These are phyloP conservation scores for Fusarium floridanum DNA, from an alignment of 2,329 filamentous ascomycete species.

Conservation along the genomic window DNA sequence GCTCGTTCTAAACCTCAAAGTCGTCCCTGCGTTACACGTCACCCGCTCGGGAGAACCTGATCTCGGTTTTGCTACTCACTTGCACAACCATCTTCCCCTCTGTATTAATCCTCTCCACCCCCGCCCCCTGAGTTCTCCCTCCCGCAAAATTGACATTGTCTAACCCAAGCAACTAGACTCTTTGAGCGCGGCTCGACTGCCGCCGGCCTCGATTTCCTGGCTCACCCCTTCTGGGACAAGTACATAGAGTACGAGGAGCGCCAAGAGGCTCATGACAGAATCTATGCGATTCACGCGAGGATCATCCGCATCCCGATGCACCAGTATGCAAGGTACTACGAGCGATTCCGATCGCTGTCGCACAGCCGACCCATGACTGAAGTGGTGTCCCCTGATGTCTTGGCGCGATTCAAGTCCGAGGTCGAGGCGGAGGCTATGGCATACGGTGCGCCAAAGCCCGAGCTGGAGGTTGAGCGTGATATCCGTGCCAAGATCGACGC, in stretches of 20 bases:
- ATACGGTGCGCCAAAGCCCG: slow-evolving; percentile 69
- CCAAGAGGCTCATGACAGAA: slow-evolving; percentile 83
- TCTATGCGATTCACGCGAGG: slow-evolving; percentile 85
- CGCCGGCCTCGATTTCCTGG: slow-evolving; percentile 92
- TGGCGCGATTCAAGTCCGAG: slow-evolving; percentile 78
- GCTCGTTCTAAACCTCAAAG: slow-evolving; percentile 56
- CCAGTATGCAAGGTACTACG: slow-evolving; percentile 94
- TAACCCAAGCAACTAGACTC: slow-evolving; percentile 70
- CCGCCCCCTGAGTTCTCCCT: slow-evolving; percentile 52
- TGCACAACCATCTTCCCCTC: slow-evolving; percentile 61
- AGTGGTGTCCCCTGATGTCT: slow-evolving; percentile 75
- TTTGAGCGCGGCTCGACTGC: slow-evolving; percentile 90
- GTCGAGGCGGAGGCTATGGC: slow-evolving; percentile 74
- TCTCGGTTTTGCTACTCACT: slow-evolving; percentile 65
- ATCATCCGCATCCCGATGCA: slow-evolving; percentile 94
- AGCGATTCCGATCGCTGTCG: slow-evolving; percentile 85
- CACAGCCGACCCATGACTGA: slow-evolving; percentile 80
- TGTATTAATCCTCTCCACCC: slow-evolving; percentile 70
- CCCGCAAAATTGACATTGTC: slow-evolving; percentile 35
- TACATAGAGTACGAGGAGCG: slow-evolving; percentile 98
- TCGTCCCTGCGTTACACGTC: slow-evolving; percentile 53
- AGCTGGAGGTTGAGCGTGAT: slow-evolving; percentile 86
- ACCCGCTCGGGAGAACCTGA: slow-evolving; percentile 51
- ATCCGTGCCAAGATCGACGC: slow-evolving; percentile 83
- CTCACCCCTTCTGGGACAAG: slow-evolving; percentile 98